Evolutionary conservation across 805 yeast genomes (phyloP).

Genomic region (Teunomyces pallodes): DNA sequence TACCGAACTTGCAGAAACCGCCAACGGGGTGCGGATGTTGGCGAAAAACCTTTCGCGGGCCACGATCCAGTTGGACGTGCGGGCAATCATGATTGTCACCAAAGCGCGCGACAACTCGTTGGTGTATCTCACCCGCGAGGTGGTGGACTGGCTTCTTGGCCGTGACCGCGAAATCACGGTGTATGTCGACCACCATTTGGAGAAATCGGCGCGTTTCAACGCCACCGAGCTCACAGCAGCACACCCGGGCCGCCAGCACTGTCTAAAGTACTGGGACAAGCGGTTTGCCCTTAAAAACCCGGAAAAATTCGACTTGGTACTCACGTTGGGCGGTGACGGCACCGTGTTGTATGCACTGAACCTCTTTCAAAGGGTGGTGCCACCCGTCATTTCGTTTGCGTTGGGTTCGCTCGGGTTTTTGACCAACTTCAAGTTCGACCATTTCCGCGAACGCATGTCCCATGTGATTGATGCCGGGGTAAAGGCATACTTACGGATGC

Average conservation of each 20-base stretch:
- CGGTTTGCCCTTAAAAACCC: conserved; percentile 47
- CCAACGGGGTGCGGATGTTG: conserved; percentile 73
- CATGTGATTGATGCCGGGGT: conserved; percentile 69
- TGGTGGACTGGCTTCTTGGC: conserved; percentile 71
- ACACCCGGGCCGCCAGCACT: conserved; percentile 42
- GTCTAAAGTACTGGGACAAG: conserved; percentile 69
- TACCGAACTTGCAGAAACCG: conserved; percentile 75
- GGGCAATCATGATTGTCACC: conserved; percentile 78
- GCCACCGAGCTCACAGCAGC: conserved; percentile 49
- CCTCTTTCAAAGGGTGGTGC: conserved; percentile 45
- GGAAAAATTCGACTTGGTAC: conserved; percentile 42
- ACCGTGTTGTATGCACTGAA: conserved; percentile 44
- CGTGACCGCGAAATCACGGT: conserved; percentile 42
- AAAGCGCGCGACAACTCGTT: conserved; percentile 83
- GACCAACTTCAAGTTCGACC: conserved; percentile 80
- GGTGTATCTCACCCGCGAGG: conserved; percentile 70
- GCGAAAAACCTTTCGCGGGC: conserved; percentile 72
- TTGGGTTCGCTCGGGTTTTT: conserved; percentile 43
- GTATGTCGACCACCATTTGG: conserved; percentile 72
- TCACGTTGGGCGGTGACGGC: conserved; percentile 47
- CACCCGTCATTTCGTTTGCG: conserved; percentile 45
- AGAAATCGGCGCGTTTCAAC: conserved; percentile 61
- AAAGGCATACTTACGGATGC: conserved; percentile 73
- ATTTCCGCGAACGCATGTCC: conserved; percentile 58
- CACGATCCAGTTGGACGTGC: conserved; percentile 66